A percentile compares a stretch with the other conserved stretches of the same genome.
phyloP scores from a whole-genome alignment of 768 basidiomycete species.

The Asterophora parasitica region DNA sequence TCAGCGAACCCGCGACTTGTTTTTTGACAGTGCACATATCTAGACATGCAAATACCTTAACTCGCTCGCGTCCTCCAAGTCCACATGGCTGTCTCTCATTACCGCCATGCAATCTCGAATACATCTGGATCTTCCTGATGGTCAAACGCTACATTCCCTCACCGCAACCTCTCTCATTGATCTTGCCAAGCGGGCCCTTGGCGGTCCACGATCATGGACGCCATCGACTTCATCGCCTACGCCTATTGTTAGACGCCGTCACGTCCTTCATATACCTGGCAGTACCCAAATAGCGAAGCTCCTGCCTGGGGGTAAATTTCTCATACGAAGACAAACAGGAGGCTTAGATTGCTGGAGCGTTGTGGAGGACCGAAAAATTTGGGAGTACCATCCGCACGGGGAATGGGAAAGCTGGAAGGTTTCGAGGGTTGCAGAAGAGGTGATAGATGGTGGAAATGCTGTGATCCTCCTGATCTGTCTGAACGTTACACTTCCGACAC shows the following conservation, averaged over 20 bases:
- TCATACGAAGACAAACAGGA: background rate
- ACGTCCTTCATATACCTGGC: background rate
- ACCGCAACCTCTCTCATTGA: background rate
- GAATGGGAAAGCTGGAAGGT: background rate
- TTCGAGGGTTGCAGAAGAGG: constrained; percentile 1
- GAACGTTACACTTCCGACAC: background rate
- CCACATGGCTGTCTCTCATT: constrained; percentile 7
- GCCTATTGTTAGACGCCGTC: background rate
- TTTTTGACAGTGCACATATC: background rate
- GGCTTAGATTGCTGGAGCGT: background rate
- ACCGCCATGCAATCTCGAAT: constrained; percentile 2
- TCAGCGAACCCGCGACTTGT: background rate
- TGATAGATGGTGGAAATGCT: background rate
- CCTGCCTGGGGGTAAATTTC: background rate
- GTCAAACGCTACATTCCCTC: constrained; percentile 1
- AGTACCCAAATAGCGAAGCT: background rate
- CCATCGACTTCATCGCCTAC: background rate
- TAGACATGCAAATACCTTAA: constrained; percentile 9
- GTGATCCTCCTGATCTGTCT: constrained; percentile 4
- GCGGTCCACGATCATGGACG: constrained; percentile 6
- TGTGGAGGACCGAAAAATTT: background rate
- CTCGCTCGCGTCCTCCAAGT: background rate
- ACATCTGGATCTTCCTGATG: background rate
- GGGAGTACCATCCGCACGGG: background rate
- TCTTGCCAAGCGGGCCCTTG: constrained; percentile 2